These are phyloP conservation scores for Xylona heveae DNA, from an alignment of 495 filamentous ascomycete genomes.

Conservation along the genomic window DNA sequence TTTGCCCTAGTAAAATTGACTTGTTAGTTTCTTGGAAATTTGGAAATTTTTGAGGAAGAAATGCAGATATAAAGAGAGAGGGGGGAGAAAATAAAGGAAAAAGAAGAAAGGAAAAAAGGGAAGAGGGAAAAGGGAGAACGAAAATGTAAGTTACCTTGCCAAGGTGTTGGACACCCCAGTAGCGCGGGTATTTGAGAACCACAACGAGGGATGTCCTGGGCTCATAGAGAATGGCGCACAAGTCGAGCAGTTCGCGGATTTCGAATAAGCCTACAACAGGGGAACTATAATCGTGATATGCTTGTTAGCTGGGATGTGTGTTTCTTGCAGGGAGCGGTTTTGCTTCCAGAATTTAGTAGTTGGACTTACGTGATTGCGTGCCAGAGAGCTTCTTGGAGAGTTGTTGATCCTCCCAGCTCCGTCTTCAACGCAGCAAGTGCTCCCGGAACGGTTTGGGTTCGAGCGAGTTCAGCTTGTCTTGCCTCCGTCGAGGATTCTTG, in stretches of 20 bases:
- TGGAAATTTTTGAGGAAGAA: no score
- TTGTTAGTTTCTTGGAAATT: background rate
- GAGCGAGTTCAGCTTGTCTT: conserved; percentile 44
- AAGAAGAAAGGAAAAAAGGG: no score
- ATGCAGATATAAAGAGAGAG: no score
- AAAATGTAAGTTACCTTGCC: conserved; percentile 30
- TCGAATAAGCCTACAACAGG: conserved; percentile 42
- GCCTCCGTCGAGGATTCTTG: conserved; percentile 43
- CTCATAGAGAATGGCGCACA: conserved; percentile 55
- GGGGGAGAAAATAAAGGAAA: no score
- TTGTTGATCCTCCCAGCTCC: conserved; percentile 38
- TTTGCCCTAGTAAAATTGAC: conserved; percentile 2
- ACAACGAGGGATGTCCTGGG: conserved; percentile 38
- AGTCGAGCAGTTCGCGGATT: conserved; percentile 50
- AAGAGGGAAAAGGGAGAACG: background rate
- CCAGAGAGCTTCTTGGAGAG: conserved; percentile 55
- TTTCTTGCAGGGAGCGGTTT: no score
- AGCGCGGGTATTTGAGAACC: conserved; percentile 43
- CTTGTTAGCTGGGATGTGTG: background rate
- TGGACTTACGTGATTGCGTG: conserved; percentile 28
- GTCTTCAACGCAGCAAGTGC: conserved; percentile 54
- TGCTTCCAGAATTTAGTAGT: no score
- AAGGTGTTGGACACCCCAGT: conserved; percentile 42
- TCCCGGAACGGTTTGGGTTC: conserved; percentile 53
- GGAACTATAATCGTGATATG: conserved; percentile 23